Evolutionary conservation across 768 basidiomycete species (phyloP).

Genomic region (Lyophyllum atratum): DNA sequence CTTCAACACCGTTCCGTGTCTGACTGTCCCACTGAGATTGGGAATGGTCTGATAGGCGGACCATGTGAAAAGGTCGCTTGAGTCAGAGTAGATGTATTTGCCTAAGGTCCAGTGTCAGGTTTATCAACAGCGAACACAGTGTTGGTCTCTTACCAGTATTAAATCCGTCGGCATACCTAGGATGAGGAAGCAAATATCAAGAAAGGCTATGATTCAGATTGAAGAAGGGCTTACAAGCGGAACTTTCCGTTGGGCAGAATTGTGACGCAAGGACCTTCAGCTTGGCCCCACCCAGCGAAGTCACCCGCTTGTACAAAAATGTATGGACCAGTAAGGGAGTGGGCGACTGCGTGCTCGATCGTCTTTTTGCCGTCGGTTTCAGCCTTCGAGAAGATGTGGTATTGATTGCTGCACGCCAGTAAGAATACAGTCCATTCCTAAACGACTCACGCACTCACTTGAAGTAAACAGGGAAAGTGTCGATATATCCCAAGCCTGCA

Average conservation of each 20-base stretch:
- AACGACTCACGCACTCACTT: slow-evolving; percentile 22
- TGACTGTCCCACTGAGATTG: slow-evolving; percentile 28
- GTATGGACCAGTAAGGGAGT: slow-evolving; percentile 35
- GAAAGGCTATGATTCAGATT: background rate
- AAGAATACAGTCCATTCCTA: background rate
- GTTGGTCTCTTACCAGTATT: slow-evolving; percentile 20
- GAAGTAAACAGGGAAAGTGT: slow-evolving; percentile 35
- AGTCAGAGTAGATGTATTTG: slow-evolving; percentile 38
- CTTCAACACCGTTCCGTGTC: slow-evolving; percentile 35
- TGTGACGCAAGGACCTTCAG: slow-evolving; percentile 34
- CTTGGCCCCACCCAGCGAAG: slow-evolving; percentile 37
- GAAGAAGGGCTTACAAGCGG: slow-evolving; percentile 26
- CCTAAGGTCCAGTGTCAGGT: slow-evolving; percentile 16
- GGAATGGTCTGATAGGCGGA: slow-evolving; percentile 30
- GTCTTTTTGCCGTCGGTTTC: slow-evolving; percentile 33
- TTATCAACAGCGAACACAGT: background rate
- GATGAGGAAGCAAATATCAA: background rate
- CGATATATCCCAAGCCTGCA: slow-evolving; percentile 34
- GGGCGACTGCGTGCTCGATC: slow-evolving; percentile 32
- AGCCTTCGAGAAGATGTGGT: slow-evolving; percentile 36
- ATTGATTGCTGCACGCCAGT: slow-evolving; percentile 26
- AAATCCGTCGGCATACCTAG: slow-evolving; percentile 33
- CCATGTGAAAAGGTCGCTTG: slow-evolving; percentile 34
- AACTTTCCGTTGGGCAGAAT: slow-evolving; percentile 31
- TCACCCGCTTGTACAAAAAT: slow-evolving; percentile 33